Evolutionary conservation across 2,329 filamentous ascomycete genomes (phyloP), one percentile per base, ranked within the genome.

Genomic region (Cytospora leucostoma): DNA sequence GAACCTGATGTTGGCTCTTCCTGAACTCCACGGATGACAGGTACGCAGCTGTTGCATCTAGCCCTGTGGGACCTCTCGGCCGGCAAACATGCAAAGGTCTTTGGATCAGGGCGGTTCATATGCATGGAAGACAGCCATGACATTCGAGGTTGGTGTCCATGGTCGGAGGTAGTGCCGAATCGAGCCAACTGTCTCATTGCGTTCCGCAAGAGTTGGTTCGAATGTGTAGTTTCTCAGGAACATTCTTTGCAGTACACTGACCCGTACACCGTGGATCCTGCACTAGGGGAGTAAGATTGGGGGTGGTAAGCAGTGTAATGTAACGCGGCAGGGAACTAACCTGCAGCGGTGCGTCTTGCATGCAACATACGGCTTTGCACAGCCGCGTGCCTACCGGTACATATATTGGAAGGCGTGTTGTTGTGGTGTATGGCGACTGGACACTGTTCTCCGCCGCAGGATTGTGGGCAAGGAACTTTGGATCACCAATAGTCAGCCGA

Each of bases 131-230:
- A 37, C 33, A 15, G 35, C 33, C 49, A 27, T 47, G 52, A 44
- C 35, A 12, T 37, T 17, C 15, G 34, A 53, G 12, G 40, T 61
- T 55, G 51, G 58, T 55, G 57, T 21, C 15, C 21, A 10, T 35
- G 38, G 47, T 50, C 47, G 37, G 51, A 32, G 49, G 35, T 61
- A 61, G 58, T 38, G 59, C 51, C 59, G 49, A 50, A 38, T 40
- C 17, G 51, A 32, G 15, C 51, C 59, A 61, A 55, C 49, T 52
- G 51, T 61, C 59, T 61, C 51, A 61, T 37, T 55, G 32, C 51
- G 47, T 61, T 54, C 6, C 32, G 19, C 12, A 61, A 17, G 27
- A 60, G 35, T 40, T 61, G 50, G 51, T 37, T 33, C 50, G 37
- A 47, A 33, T 34, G 11, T 17, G 37, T 38, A 12, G 19, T 12